Evolutionary conservation across 1,284 basidiomycete species (phyloP), one percentile per base, ranked within the genome.

Genomic region (Mixia osmundae): DNA sequence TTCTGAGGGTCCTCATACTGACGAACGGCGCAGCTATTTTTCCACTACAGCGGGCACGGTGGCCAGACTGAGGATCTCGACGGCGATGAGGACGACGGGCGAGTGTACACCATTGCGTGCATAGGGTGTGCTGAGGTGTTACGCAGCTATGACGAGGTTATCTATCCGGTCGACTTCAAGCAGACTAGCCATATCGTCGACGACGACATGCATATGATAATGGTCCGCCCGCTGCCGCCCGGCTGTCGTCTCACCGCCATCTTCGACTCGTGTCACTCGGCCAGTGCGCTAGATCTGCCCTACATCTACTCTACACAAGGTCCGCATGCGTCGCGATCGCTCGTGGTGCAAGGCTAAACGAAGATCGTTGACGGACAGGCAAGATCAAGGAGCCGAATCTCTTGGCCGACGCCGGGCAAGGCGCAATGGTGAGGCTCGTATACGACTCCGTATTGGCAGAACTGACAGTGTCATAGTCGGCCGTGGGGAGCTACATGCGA

Each of bases 221-320:
- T 82, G 47, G 59, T 61, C 14, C 23, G 34, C 5, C 35, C 42
- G 11, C 64, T 89, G 3, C 80, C 80, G 20, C 54, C 71, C 18
- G 82, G 83, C 0, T 83, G 78, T 52, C 72, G 83, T 28, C 59
- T 89, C 29, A 87, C 82, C 4, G 72, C 77, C 19, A 79, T 85
- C 46, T 85, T 78, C 49, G 80, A 87, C 46, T 36, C 25, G 18
- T 27, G 25, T 61, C 61, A 62, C 45, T 59, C 57, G 5, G 61
- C 59, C 3, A 57, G 60, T 0, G 58, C 57, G 3, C 38, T 8
- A 26, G 28, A 8, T 26, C 32, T 8, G 18, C 29, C 27, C 15
- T 35, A 36, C 20, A 28, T 39, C 33, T 36, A 36, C 24, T 26
- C 24, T 9, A 36, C 34, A 14, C 14, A 34, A 21, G 5, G 3